Percentiles rank a stretch among this genome's conserved stretches.
Conservation (phyloP, 2,329 filamentous ascomycete species). For the Trichoderma atroviride region DNA sequence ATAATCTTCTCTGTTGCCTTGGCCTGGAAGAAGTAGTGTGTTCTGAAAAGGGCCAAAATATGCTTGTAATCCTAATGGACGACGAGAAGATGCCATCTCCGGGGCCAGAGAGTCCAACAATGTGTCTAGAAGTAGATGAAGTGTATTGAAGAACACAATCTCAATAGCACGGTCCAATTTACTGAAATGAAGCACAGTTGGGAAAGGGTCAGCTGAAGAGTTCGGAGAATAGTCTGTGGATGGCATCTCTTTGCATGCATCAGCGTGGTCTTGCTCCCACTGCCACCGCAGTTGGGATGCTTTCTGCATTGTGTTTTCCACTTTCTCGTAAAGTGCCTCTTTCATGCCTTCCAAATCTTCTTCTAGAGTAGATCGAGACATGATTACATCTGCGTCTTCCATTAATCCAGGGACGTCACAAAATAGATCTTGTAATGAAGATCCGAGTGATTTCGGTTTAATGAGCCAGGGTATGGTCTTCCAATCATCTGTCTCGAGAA, state of each 20-base stretch:
- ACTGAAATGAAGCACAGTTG: not conserved
- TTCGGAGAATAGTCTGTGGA: not conserved
- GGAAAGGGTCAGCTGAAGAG: not conserved
- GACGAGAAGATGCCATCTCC: not conserved
- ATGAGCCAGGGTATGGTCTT: not conserved
- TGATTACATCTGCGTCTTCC: not conserved
- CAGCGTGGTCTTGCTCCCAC: not conserved
- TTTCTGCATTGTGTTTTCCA: not conserved
- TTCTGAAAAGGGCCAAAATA: not conserved
- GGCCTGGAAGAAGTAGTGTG: not conserved
- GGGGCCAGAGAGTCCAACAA: not conserved
- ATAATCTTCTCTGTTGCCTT: not conserved
- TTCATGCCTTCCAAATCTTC: not conserved
- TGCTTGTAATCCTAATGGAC: not conserved
- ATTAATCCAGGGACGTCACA: conserved; percentile 1
- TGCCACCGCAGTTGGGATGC: not conserved
- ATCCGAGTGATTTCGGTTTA: not conserved
- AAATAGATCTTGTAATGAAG: not conserved
- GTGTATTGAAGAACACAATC: conserved; percentile 1
- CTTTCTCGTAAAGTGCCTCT: not conserved
- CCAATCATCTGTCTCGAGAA: conserved; percentile 1
- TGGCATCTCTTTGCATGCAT: not conserved
- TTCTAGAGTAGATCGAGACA: not conserved
- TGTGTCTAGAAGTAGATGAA: not conserved
- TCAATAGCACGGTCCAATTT: conserved; percentile 5